Evolutionary conservation across 176 grass and related monocot genomes (phyloP).

Genomic region (Metroxylon sagu): DNA sequence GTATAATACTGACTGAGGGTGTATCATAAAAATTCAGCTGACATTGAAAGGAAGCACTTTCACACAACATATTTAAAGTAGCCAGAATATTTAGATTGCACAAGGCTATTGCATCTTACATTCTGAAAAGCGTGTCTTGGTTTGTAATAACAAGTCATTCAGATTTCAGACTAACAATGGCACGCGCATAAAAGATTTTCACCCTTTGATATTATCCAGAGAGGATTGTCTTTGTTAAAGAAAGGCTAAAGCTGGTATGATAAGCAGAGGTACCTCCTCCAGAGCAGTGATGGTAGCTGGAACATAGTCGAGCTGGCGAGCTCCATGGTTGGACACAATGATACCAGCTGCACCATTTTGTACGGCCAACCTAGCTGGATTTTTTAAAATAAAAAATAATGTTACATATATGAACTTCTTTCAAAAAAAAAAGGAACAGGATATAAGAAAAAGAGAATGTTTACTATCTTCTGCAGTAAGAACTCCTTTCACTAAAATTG

Average conservation of each 20-base stretch:
- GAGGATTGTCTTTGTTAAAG: no score
- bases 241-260: neutral
- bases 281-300: slow-evolving; percentile 37
- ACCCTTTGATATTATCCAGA: no score
- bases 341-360: slow-evolving; percentile 77
- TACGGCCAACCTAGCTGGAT: slow-evolving; percentile 62
- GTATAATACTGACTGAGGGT: no score
- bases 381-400: neutral
- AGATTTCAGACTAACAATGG: no score
- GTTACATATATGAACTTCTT: neutral
- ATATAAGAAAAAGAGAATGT: slow-evolving; percentile 1
- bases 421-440: neutral
- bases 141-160: no score
- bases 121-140: no score
- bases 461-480: slow-evolving; percentile 84
- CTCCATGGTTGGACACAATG: slow-evolving; percentile 88
- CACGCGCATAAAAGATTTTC: no score
- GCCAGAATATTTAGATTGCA: no score
- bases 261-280: slow-evolving; percentile 38
- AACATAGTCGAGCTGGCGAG: slow-evolving; percentile 83
- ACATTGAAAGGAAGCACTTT: no score
- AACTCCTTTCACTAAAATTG: slow-evolving; percentile 94
- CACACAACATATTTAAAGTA: no score
- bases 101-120: no score
- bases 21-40: no score